phyloP scores from a whole-genome alignment of 805 yeast species.

The Gaillardinia entomophila region DNA sequence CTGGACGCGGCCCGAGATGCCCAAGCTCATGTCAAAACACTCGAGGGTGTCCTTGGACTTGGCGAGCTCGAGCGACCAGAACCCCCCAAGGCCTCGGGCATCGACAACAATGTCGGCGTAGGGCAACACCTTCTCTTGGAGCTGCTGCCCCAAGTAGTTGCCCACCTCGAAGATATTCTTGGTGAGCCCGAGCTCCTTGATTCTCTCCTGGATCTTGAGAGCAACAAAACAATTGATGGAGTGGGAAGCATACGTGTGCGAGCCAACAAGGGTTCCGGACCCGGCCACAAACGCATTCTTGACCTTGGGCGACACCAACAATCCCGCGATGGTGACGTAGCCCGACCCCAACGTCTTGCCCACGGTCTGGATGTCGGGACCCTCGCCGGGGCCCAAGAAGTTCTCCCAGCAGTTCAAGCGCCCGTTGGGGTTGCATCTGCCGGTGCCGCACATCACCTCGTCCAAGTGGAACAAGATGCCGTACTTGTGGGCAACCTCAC shows the following conservation, averaged over 20 bases:
- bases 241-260: constrained; percentile 20
- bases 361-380: constrained; percentile 27
- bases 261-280: constrained; percentile 15
- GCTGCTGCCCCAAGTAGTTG: constrained; percentile 32
- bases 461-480: constrained; percentile 46
- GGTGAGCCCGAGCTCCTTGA: constrained; percentile 28
- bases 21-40: constrained; percentile 32
- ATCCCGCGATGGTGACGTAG: constrained; percentile 24
- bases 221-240: constrained; percentile 24
- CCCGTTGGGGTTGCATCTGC: constrained; percentile 31
- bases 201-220: constrained; percentile 20
- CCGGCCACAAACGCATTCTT: constrained; percentile 14
- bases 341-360: constrained; percentile 29
- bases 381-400: constrained; percentile 16
- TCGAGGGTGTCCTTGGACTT: constrained; percentile 48
- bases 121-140: constrained; percentile 10
- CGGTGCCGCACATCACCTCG: constrained; percentile 56
- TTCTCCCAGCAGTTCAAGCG: constrained; percentile 26
- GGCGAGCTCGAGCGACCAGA: constrained; percentile 54
- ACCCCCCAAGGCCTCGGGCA: constrained; percentile 59
- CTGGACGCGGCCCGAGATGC: constrained; percentile 32
- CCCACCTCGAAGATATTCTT: constrained; percentile 39
- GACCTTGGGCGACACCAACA: constrained; percentile 22
- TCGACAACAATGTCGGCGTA: constrained; percentile 39
- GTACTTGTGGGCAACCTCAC: constrained; percentile 46